Conservation (phyloP, 768 basidiomycete genomes). For the Podaxis sp. region DNA sequence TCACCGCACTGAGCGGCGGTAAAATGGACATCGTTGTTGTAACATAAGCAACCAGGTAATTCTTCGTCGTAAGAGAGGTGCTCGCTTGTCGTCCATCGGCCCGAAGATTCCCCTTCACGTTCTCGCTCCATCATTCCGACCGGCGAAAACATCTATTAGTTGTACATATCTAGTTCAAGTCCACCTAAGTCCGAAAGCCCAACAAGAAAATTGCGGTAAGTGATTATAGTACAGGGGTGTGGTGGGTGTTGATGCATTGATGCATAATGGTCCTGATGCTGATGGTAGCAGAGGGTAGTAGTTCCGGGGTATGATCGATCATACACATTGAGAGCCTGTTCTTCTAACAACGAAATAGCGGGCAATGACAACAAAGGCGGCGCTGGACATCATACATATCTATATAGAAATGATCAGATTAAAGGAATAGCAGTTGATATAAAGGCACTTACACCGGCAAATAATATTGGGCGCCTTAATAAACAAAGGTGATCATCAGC, state of each 20-base stretch:
- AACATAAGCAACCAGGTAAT: neutral
- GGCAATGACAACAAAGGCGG: neutral
- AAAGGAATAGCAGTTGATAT: neutral
- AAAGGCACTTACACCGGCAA: constrained; percentile 33
- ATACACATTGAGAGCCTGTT: constrained; percentile 8
- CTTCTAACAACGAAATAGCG: constrained; percentile 4
- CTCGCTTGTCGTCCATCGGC: no score
- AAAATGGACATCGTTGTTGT: neutral
- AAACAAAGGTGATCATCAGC: neutral
- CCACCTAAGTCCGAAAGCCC: neutral
- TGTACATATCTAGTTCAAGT: neutral
- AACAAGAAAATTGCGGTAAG: neutral
- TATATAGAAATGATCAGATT: neutral
- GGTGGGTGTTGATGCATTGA: neutral
- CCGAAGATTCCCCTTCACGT: neutral
- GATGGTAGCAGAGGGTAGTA: neutral
- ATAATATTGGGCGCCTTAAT: constrained; percentile 34
- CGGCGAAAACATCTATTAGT: neutral
- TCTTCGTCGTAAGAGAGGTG: neutral
- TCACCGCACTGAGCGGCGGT: neutral
- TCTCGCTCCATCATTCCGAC: neutral
- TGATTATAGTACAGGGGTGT: neutral
- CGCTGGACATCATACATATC: neutral
- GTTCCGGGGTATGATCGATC: neutral
- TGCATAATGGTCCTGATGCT: neutral